phyloP scores from a whole-genome alignment of 2,329 filamentous ascomycete genomes.

The Fulvia fulva region DNA sequence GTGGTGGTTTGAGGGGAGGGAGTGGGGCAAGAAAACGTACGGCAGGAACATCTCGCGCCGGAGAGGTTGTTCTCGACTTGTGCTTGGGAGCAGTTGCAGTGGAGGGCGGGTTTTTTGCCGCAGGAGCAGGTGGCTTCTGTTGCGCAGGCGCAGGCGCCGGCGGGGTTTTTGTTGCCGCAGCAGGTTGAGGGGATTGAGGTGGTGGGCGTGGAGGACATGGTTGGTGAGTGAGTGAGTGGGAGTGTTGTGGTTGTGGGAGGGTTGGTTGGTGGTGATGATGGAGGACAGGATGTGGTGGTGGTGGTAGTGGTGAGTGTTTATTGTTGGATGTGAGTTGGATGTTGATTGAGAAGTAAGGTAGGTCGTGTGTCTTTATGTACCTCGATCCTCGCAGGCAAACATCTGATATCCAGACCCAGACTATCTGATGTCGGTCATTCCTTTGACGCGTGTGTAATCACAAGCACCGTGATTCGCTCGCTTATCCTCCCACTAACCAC shows the following conservation, averaged over 20 bases:
- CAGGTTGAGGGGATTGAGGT: conserved; percentile 50
- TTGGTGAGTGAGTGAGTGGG: conserved; percentile 5
- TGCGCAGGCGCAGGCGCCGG: conserved; percentile 49
- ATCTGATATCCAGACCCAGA: not conserved
- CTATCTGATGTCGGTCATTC: not conserved
- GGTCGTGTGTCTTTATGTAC: not conserved
- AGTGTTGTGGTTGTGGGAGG: not conserved
- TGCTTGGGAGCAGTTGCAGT: conserved; percentile 81
- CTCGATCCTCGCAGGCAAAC: not conserved
- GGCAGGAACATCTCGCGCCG: conserved; percentile 78
- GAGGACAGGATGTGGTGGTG: not conserved
- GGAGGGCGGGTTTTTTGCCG: conserved; percentile 78
- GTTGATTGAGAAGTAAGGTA: not conserved
- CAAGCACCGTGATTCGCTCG: not conserved
- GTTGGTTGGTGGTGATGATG: not conserved
- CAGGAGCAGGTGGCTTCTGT: conserved; percentile 58
- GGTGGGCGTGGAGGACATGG: conserved; percentile 39
- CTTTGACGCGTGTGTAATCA: not conserved
- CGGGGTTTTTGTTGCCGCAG: conserved; percentile 54
- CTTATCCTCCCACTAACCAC: not conserved
- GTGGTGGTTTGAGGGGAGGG: not conserved
- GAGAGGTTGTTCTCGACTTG: conserved; percentile 67
- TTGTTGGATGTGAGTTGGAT: not conserved
- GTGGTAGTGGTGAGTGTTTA: not conserved
- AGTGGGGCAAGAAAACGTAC: conserved; percentile 41